A percentile compares a stretch with the other conserved stretches of the same genome.
Conservation (phyloP, 2,329 filamentous ascomycete genomes). For the Tothia fuscella region DNA sequence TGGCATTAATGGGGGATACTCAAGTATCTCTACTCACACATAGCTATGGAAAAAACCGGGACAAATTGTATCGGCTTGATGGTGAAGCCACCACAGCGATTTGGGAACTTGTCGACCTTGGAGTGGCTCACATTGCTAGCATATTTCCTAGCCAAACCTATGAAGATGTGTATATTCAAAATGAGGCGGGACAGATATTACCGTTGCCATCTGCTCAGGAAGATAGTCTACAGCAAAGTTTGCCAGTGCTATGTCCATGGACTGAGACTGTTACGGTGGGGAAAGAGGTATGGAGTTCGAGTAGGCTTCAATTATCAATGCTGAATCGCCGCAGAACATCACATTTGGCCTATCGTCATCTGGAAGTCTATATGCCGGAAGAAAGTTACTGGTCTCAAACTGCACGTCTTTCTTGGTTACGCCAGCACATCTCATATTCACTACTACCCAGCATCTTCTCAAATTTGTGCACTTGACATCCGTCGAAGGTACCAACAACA, state of each 20-base stretch:
- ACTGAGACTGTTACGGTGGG: constrained; percentile 24
- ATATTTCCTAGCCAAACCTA: background rate
- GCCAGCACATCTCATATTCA: constrained; percentile 73
- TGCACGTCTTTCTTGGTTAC: constrained; percentile 87
- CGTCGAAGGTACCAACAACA: constrained; percentile 47
- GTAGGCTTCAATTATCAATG: constrained; percentile 13
- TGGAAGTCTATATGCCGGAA: constrained; percentile 69
- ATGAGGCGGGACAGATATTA: background rate
- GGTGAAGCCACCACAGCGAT: background rate
- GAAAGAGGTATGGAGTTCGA: constrained; percentile 24
- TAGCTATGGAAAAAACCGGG: background rate
- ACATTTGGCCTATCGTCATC: constrained; percentile 58
- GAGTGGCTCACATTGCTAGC: background rate
- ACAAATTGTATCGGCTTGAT: background rate
- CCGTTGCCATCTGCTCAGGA: background rate
- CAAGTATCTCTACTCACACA: background rate
- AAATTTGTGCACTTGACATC: constrained; percentile 79
- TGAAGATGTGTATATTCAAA: background rate
- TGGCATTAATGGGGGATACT: background rate
- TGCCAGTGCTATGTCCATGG: constrained; percentile 21
- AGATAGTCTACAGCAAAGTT: background rate
- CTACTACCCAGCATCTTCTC: constrained; percentile 80
- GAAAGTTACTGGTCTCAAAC: constrained; percentile 63
- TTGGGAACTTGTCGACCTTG: background rate
- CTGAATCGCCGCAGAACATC: constrained; percentile 25